Evolutionary conservation across 1,284 basidiomycete species (phyloP).

Genomic region (Xerocomus nothofagi): DNA sequence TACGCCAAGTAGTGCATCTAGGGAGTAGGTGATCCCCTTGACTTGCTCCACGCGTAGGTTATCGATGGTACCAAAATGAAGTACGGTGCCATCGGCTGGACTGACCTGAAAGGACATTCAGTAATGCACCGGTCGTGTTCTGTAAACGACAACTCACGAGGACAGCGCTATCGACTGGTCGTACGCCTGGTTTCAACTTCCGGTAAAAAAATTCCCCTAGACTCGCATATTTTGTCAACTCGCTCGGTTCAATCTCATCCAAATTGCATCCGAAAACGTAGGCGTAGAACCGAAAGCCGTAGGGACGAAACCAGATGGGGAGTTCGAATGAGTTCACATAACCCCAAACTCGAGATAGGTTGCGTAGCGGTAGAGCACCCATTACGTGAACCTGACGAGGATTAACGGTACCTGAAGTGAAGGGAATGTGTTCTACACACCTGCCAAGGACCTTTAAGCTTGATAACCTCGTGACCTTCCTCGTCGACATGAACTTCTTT

Average conservation of each 20-base stretch:
- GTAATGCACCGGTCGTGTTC: background rate
- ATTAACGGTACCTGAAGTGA: constrained; percentile 2
- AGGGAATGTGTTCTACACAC: constrained; percentile 49
- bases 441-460: constrained; percentile 92
- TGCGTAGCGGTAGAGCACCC: constrained; percentile 91
- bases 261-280: constrained; percentile 92
- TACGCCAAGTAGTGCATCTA: constrained; percentile 88
- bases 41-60: constrained; percentile 92
- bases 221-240: constrained; percentile 78
- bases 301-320: constrained; percentile 92
- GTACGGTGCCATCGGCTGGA: constrained; percentile 90
- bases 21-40: constrained; percentile 95
- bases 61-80: constrained; percentile 90
- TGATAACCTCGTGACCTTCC: constrained; percentile 68
- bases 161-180: constrained; percentile 78
- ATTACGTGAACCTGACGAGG: constrained; percentile 83
- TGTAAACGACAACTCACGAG: constrained; percentile 53
- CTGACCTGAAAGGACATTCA: constrained; percentile 57
- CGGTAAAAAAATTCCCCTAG: constrained; percentile 97
- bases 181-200: constrained; percentile 76
- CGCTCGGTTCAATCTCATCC: constrained; percentile 81
- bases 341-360: constrained; percentile 95
- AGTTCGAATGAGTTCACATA: constrained; percentile 91
- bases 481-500: constrained; percentile 75
- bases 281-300: constrained; percentile 85